Percentiles rank a stretch among this genome's conserved stretches.
These are phyloP conservation scores for Vitellaria paradoxa DNA, from an alignment of 179 eudicot genomes.

Conservation along the genomic window DNA sequence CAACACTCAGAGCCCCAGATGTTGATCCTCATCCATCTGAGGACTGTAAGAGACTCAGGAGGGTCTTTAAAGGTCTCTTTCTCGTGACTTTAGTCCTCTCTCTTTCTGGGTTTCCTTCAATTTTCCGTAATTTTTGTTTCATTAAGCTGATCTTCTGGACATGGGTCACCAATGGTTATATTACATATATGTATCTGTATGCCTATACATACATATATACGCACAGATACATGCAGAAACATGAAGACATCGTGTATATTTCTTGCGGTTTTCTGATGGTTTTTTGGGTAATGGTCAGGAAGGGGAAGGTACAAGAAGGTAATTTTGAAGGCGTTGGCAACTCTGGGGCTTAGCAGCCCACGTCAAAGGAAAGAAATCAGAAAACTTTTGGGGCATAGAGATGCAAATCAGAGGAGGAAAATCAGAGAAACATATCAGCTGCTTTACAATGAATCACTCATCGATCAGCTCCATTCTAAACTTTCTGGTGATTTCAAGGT, in stretches of 20 bases:
- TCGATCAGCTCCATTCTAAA: constrained; percentile 50
- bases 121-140: not conserved
- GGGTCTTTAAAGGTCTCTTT: constrained; percentile 51
- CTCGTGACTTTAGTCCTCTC: not conserved
- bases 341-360: no score
- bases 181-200: not conserved
- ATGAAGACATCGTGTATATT: not conserved
- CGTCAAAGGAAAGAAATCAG: constrained; percentile 16
- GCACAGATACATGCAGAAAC: not conserved
- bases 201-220: not conserved
- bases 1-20: constrained; percentile 46
- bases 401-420: constrained; percentile 56
- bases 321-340: not conserved
- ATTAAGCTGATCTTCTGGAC: not conserved
- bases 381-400: constrained; percentile 61
- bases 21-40: constrained; percentile 55
- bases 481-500: constrained; percentile 79
- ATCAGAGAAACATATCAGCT: constrained; percentile 65
- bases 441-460: constrained; percentile 51
- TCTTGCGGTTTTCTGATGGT: not conserved
- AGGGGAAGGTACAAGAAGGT: constrained; percentile 61
- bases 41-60: constrained; percentile 49
- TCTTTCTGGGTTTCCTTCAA: not conserved
- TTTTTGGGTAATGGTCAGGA: constrained; percentile 31
- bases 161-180: not conserved